phyloP scores from a whole-genome alignment of 345 rosid species.

The Eucalyptus sp. region DNA sequence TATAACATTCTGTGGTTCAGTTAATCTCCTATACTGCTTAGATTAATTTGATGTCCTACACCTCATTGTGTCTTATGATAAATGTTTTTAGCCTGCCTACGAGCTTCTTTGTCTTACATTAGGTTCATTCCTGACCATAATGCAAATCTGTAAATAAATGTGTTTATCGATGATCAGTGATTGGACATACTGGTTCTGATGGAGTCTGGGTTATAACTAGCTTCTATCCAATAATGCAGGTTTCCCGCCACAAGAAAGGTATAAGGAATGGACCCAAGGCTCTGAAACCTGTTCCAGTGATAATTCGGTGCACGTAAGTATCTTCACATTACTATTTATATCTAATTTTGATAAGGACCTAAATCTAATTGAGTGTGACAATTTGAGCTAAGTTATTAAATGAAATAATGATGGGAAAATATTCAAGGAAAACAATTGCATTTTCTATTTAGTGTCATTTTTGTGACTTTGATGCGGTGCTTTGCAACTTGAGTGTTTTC shows the following conservation, averaged over 20 bases:
- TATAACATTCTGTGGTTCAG: not conserved
- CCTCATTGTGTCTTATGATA: not conserved
- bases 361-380: not conserved
- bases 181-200: not conserved
- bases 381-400: not conserved
- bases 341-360: not conserved
- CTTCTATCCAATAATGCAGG: slow-evolving; percentile 23
- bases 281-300: slow-evolving; percentile 80
- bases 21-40: not conserved
- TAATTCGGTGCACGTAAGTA: slow-evolving; percentile 75
- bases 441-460: not conserved
- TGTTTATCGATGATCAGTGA: not conserved
- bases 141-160: not conserved
- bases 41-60: not conserved
- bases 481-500: not conserved
- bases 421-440: not conserved
- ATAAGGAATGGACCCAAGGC: slow-evolving; percentile 90
- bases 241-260: slow-evolving; percentile 66
- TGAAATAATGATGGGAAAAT: not conserved
- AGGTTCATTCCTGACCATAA: not conserved
- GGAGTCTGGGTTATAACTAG: not conserved
- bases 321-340: not conserved
- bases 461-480: not conserved
- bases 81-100: not conserved
- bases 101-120: not conserved